These are phyloP conservation scores for Talaromyces marneffei DNA, from an alignment of 2,329 filamentous ascomycete genomes.

Conservation along the genomic window DNA sequence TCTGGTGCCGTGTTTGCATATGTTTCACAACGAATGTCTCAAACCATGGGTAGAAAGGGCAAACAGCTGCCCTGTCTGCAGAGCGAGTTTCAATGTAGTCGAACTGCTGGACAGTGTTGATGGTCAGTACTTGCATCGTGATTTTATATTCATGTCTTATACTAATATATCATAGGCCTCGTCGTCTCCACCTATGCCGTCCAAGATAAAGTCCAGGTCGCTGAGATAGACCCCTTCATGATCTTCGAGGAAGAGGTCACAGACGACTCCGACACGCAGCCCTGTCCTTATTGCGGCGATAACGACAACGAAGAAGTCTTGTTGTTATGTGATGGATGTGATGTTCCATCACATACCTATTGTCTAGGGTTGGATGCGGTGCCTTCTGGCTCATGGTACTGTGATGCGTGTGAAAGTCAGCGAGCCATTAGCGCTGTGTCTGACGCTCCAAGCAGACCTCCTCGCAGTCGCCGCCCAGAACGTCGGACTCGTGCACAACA, in stretches of 20 bases:
- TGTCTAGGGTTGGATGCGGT: slow-evolving; percentile 78
- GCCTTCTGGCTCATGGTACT: slow-evolving; percentile 80
- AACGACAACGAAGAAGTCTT: slow-evolving; percentile 77
- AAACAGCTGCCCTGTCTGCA: slow-evolving; percentile 96
- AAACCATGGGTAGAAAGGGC: slow-evolving; percentile 93
- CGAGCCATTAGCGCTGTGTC: slow-evolving; percentile 36
- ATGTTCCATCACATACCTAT: slow-evolving; percentile 83
- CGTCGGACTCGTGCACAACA: slow-evolving; percentile 44
- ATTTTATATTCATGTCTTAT: no score
- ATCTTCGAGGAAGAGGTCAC: slow-evolving; percentile 58
- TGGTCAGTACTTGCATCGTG: slow-evolving; percentile 49
- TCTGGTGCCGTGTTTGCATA: slow-evolving; percentile 74
- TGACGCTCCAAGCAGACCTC: slow-evolving; percentile 27
- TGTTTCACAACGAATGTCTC: slow-evolving; percentile 87
- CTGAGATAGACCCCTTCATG: slow-evolving; percentile 71
- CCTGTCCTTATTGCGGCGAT: slow-evolving; percentile 78
- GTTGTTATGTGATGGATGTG: slow-evolving; percentile 86
- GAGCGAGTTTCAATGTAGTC: slow-evolving; percentile 83
- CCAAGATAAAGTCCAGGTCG: slow-evolving; percentile 60
- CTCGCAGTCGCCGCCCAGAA: slow-evolving; percentile 41
- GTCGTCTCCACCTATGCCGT: slow-evolving; percentile 54
- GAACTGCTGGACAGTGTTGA: slow-evolving; percentile 73
- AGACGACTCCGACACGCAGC: slow-evolving; percentile 61
- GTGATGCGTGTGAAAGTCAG: slow-evolving; percentile 66
- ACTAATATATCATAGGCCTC: slow-evolving; percentile 39